Evolutionary conservation across 371 early-diverging fungal genomes (phyloP).

Genomic region (Lichtheimia corymbifera): DNA sequence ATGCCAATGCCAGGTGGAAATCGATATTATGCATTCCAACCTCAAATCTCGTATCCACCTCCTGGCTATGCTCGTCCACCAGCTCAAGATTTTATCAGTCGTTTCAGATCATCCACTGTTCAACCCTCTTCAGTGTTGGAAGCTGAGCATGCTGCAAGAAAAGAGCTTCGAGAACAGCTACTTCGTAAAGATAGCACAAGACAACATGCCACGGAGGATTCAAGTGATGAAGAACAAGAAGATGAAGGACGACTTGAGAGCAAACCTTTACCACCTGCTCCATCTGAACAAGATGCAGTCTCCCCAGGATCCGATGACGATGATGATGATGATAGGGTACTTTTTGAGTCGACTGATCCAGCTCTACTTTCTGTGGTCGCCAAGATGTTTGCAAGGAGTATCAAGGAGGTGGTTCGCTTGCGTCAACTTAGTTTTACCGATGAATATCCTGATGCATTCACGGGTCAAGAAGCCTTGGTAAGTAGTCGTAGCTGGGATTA

Average conservation of each 20-base stretch:
- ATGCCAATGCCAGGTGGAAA: conserved; percentile 6
- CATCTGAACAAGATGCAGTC: neutral
- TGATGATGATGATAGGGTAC: neutral
- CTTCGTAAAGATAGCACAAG: conserved; percentile 10
- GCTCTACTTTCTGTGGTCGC: conserved; percentile 20
- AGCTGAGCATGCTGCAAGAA: conserved; percentile 13
- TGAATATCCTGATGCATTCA: conserved; percentile 22
- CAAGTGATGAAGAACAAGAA: conserved; percentile 14
- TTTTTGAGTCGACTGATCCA: conserved; percentile 2
- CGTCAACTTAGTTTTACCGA: conserved; percentile 26
- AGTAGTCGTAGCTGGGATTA: neutral
- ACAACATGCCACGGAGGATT: conserved; percentile 5
- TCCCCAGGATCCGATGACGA: neutral
- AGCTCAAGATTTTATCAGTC: conserved; percentile 18
- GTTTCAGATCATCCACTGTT: conserved; percentile 14
- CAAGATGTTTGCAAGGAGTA: conserved; percentile 12
- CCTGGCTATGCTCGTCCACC: conserved; percentile 13
- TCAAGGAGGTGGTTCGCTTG: conserved; percentile 15
- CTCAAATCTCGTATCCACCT: conserved; percentile 13
- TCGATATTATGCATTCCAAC: neutral
- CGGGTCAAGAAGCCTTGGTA: conserved; percentile 31
- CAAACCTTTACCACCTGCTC: too few species aligned
- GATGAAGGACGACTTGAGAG: neutral
- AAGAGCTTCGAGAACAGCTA: neutral
- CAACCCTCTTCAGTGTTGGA: conserved; percentile 12